These are phyloP conservation scores for Knufia petricola DNA, from an alignment of 2,329 filamentous ascomycete species.

Conservation along the genomic window DNA sequence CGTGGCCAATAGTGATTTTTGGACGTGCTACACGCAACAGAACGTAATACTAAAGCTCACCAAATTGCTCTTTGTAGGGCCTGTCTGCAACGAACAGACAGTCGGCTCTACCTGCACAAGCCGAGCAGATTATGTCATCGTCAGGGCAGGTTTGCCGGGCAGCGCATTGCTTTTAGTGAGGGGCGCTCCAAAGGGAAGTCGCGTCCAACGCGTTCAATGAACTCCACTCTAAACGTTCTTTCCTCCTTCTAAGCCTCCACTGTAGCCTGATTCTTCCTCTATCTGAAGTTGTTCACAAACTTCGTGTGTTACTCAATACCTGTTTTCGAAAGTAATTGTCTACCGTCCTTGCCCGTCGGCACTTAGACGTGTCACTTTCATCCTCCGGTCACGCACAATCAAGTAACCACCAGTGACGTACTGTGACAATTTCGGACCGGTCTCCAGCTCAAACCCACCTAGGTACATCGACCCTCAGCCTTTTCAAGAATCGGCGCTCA, in stretches of 20 bases:
- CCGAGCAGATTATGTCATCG: no score
- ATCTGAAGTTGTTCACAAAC: not conserved
- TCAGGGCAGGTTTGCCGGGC: no score
- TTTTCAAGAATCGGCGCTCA: not conserved
- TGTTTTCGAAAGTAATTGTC: not conserved
- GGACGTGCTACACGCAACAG: no score
- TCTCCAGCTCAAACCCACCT: not conserved
- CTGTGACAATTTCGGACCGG: not conserved
- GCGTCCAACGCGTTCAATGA: not conserved
- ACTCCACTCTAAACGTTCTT: not conserved
- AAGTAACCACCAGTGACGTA: not conserved
- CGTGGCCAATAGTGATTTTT: no score
- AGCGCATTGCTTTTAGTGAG: no score
- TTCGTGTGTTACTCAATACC: not conserved
- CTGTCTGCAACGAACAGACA: no score
- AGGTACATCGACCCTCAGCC: not conserved
- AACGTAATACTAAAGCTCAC: no score
- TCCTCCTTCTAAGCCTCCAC: conserved; percentile 1
- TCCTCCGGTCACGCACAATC: not conserved
- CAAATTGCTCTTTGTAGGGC: no score
- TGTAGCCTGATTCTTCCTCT: conserved; percentile 5
- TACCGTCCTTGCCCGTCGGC: not conserved
- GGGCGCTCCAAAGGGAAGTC: no score
- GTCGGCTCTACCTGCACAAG: no score
- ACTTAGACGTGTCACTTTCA: not conserved